phyloP scores from a whole-genome alignment of 345 rosid species.

The Citrus unshiu region DNA sequence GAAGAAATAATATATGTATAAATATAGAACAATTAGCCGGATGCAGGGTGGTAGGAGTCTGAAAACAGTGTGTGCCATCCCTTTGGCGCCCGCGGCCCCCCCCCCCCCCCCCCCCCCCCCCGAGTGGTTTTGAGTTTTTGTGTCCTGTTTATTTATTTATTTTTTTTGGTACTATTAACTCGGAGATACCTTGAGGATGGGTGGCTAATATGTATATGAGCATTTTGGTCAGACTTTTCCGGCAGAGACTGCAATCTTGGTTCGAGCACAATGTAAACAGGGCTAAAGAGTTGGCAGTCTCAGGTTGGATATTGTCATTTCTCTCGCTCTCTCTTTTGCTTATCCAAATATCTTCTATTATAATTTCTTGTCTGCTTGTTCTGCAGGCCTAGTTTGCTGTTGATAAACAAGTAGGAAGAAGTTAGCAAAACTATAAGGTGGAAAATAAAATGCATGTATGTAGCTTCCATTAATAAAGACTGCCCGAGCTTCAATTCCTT shows the following conservation, averaged over 20 bases:
- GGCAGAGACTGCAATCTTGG: conserved; percentile 5
- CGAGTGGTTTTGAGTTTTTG: conserved; percentile 9
- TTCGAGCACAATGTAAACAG: conserved; percentile 1
- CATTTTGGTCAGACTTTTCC: neutral
- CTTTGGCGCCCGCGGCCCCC: neutral
- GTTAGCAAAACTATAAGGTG: conserved; percentile 8
- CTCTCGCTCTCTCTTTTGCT: neutral
- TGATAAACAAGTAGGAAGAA: conserved; percentile 22
- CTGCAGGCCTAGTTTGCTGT: conserved; percentile 23
- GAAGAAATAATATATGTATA: conserved; percentile 23
- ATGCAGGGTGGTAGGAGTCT: conserved; percentile 20
- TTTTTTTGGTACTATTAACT: conserved; percentile 13
- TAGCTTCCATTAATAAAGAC: neutral
- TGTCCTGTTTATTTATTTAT: conserved; percentile 1
- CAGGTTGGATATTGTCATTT: conserved; percentile 25
- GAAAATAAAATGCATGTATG: neutral
- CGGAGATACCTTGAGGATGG: conserved; percentile 18
- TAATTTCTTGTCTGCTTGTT: neutral
- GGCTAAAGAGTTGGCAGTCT: conserved; percentile 9
- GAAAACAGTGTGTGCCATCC: conserved; percentile 14
- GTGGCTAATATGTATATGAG: conserved; percentile 2
- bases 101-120: neutral
- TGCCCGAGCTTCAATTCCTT: neutral
- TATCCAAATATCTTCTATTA: neutral
- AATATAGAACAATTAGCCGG: conserved; percentile 18